Percentiles rank a stretch among this genome's conserved stretches.
phyloP scores from a whole-genome alignment of 495 filamentous ascomycete genomes.

The Penicillium malachiteum region DNA sequence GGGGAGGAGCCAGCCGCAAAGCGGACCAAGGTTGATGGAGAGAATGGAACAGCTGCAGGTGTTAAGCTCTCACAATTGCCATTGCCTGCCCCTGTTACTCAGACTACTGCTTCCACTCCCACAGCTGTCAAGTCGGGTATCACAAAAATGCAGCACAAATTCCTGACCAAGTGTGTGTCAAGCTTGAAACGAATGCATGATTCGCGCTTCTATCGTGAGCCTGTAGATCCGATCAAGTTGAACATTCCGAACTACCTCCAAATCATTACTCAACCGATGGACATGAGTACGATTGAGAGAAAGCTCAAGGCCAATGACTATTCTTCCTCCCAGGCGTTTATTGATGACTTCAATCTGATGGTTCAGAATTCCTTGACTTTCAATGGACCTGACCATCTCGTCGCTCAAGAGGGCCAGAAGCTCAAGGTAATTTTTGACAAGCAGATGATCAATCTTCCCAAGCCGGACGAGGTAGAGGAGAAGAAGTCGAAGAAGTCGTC shows the following conservation, averaged over 20 bases:
- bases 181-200: slow-evolving; percentile 80
- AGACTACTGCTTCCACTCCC: slow-evolving; percentile 11
- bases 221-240: slow-evolving; percentile 68
- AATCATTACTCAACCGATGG: slow-evolving; percentile 75
- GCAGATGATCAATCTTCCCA: slow-evolving; percentile 52
- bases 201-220: slow-evolving; percentile 66
- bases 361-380: slow-evolving; percentile 73
- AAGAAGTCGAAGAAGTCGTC: slow-evolving; percentile 57
- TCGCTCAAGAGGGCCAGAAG: slow-evolving; percentile 61
- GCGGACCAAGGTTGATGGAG: slow-evolving; percentile 63
- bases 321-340: slow-evolving; percentile 58
- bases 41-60: slow-evolving; percentile 23
- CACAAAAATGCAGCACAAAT: slow-evolving; percentile 58
- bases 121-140: slow-evolving; percentile 33
- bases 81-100: slow-evolving; percentile 26
- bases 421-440: slow-evolving; percentile 62
- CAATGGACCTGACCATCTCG: slow-evolving; percentile 74
- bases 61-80: slow-evolving; percentile 40
- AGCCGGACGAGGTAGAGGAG: slow-evolving; percentile 55
- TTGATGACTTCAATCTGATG: slow-evolving; percentile 71
- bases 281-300: slow-evolving; percentile 77
- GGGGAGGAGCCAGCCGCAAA: slow-evolving; percentile 76
- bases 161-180: slow-evolving; percentile 53
- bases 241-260: slow-evolving; percentile 70
- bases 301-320: slow-evolving; percentile 74